Percentiles rank a stretch among this genome's conserved stretches.
These are phyloP conservation scores for Dryas integrifolia DNA, from an alignment of 331 rosid species.

Conservation along the genomic window DNA sequence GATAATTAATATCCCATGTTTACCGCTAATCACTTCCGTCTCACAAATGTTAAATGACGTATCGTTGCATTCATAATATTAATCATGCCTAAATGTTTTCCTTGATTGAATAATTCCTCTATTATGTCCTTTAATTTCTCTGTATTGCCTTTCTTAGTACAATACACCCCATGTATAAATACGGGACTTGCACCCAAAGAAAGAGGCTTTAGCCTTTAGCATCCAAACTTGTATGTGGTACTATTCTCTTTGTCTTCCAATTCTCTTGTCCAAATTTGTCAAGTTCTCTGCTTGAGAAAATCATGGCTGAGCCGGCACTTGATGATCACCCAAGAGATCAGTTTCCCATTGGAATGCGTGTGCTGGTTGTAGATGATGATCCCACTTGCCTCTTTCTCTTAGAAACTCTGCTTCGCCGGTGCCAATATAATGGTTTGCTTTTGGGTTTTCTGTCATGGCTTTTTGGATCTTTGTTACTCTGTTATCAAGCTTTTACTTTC, in stretches of 20 bases:
- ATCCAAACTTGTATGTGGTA: not conserved
- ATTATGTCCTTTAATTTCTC: too few relatives aligned
- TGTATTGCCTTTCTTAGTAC: not conserved
- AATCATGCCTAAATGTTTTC: too few relatives aligned
- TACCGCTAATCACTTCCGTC: conserved; percentile 26
- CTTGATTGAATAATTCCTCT: too few relatives aligned
- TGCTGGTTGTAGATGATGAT: conserved; percentile 95
- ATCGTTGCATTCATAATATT: too few relatives aligned
- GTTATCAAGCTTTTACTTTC: not conserved
- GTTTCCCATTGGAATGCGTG: conserved; percentile 96
- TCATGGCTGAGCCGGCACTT: conserved; percentile 44
- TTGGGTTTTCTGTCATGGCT: not conserved
- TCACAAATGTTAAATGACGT: not conserved
- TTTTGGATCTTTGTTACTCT: too few relatives aligned
- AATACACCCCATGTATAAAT: not conserved
- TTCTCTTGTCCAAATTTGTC: not conserved
- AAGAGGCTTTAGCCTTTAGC: conserved; percentile 10
- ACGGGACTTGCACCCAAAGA: too few relatives aligned
- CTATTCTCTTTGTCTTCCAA: not conserved
- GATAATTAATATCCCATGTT: conserved; percentile 19
- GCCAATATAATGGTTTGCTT: conserved; percentile 77
- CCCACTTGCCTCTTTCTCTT: conserved; percentile 72
- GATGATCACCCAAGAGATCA: conserved; percentile 52
- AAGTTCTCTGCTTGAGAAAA: conserved; percentile 20
- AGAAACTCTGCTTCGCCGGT: conserved; percentile 73